phyloP scores from a whole-genome alignment of 164 flowering plant genomes.

The Stephania japonica region DNA sequence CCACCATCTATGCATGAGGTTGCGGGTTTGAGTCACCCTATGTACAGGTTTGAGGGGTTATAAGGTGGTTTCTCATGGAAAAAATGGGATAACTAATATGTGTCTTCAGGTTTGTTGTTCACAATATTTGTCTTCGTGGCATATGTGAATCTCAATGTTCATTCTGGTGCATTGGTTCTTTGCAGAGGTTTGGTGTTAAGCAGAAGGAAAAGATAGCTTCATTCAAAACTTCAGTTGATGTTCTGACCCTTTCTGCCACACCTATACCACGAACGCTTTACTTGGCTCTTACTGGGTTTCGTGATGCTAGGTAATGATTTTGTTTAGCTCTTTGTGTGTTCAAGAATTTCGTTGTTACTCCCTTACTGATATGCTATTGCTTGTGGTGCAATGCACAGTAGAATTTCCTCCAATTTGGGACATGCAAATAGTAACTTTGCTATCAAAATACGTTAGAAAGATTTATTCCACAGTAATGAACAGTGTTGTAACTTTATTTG shows the following conservation, averaged over 20 bases:
- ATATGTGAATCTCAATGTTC: constrained; percentile 4
- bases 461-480: neutral
- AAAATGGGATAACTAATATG: too few relatives aligned
- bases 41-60: too few relatives aligned
- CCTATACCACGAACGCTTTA: constrained; percentile 97
- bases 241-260: constrained; percentile 96
- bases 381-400: neutral
- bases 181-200: constrained; percentile 95
- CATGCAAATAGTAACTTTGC: neutral
- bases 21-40: too few relatives aligned
- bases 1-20: too few relatives aligned
- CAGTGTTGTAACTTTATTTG: neutral
- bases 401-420: neutral
- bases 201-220: constrained; percentile 99
- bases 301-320: constrained; percentile 84
- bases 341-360: neutral
- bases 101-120: neutral
- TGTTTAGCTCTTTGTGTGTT: neutral
- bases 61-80: too few relatives aligned
- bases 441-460: neutral
- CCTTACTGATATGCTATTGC: neutral
- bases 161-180: constrained; percentile 12
- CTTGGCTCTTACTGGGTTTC: constrained; percentile 94
- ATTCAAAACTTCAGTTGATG: constrained; percentile 93
- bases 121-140: neutral